Evolutionary conservation across 108 stramenopile species (phyloP).

Genomic region (Stephanodiscus minutulus): DNA sequence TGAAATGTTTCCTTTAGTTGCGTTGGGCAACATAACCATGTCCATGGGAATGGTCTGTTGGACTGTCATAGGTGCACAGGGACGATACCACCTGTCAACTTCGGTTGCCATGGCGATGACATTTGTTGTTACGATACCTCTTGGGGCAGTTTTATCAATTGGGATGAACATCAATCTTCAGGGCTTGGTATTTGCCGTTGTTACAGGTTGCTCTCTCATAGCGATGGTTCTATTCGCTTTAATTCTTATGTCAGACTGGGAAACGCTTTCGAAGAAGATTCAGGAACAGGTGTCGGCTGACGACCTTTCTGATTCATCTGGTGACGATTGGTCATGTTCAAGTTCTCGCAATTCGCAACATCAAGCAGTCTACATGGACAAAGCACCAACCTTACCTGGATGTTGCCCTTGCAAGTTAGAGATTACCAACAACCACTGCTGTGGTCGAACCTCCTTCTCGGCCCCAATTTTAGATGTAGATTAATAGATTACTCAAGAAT

Average conservation of each 20-base stretch:
- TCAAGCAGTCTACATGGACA: not conserved
- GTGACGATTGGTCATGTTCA: conserved; percentile 10
- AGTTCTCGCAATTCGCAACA: too few species aligned
- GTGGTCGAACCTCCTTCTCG: too few species aligned
- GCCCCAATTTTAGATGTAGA: too few species aligned
- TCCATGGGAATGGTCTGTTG: conserved; percentile 59
- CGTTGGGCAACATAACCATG: conserved; percentile 63
- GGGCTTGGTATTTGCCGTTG: conserved; percentile 46
- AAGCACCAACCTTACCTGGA: not conserved
- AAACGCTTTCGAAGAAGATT: conserved; percentile 38
- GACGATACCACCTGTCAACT: conserved; percentile 60
- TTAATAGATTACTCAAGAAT: too few species aligned
- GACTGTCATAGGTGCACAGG: conserved; percentile 70
- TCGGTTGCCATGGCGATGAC: conserved; percentile 46
- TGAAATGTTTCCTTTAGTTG: too few species aligned
- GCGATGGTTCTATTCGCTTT: conserved; percentile 39
- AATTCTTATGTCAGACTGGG: conserved; percentile 59
- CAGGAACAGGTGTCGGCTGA: conserved; percentile 7
- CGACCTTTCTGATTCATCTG: conserved; percentile 18
- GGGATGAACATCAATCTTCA: conserved; percentile 44
- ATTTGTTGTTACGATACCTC: conserved; percentile 63
- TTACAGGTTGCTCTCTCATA: conserved; percentile 53
- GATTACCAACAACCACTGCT: not conserved
- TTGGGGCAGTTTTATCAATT: conserved; percentile 47
- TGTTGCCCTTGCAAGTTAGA: too few species aligned